Percentiles rank a stretch among this genome's conserved stretches.
Conservation (phyloP, 164 flowering plant genomes). For the Brasenia schreberi region DNA sequence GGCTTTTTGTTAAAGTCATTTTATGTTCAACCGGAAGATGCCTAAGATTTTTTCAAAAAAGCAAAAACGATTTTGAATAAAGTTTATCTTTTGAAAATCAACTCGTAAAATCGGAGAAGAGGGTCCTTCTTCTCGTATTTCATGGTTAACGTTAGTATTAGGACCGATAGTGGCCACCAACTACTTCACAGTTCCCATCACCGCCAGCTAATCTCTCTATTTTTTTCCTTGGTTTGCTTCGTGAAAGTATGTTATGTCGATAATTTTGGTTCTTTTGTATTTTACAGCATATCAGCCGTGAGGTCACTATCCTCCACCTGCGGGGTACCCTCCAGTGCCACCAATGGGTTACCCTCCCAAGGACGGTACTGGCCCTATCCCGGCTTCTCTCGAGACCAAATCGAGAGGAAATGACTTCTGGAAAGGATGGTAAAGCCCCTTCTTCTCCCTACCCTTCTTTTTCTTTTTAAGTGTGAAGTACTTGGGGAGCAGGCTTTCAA, state of each 20-base stretch:
- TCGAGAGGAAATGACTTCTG: background rate
- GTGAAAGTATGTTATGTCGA: background rate
- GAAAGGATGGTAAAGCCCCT: background rate
- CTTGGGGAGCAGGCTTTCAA: too few species aligned
- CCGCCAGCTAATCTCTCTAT: background rate
- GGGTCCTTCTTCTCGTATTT: too few species aligned
- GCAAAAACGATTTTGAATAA: too few species aligned
- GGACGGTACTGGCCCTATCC: background rate
- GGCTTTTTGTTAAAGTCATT: too few species aligned
- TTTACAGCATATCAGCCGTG: background rate
- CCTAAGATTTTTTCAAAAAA: too few species aligned
- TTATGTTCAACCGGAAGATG: too few species aligned
- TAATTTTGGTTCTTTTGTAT: background rate
- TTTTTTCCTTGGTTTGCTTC: background rate
- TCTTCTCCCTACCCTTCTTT: background rate
- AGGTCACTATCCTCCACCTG: background rate
- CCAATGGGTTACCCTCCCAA: background rate
- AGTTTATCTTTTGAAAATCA: too few species aligned
- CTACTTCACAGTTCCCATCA: background rate
- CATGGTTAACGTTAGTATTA: too few species aligned
- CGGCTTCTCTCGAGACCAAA: background rate
- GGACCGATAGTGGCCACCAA: too few species aligned
- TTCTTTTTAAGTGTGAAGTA: background rate
- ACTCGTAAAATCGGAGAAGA: too few species aligned
- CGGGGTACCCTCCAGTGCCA: background rate